Percentiles rank a stretch among this genome's conserved stretches.
These are phyloP conservation scores for Fusarium nematophilum DNA, from an alignment of 2,329 filamentous ascomycete species.

Conservation along the genomic window DNA sequence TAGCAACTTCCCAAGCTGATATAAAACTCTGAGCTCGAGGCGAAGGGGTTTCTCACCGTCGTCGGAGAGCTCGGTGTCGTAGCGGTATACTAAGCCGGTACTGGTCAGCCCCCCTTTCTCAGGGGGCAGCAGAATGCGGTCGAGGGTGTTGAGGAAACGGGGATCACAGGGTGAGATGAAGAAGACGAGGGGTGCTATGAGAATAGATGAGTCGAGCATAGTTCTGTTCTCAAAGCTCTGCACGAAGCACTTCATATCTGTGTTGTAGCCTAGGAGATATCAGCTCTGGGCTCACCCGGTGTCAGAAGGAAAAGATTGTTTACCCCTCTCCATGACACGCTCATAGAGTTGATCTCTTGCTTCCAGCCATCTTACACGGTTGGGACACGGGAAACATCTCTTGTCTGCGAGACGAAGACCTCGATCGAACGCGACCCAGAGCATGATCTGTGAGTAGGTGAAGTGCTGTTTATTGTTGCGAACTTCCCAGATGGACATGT, in stretches of 20 bases:
- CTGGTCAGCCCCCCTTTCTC: slow-evolving; percentile 82
- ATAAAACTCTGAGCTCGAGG: not conserved
- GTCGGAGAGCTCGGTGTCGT: slow-evolving; percentile 74
- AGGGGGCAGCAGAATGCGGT: slow-evolving; percentile 76
- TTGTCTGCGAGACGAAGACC: slow-evolving; percentile 80
- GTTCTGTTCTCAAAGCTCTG: slow-evolving; percentile 81
- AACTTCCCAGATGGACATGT: slow-evolving; percentile 89
- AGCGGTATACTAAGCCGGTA: slow-evolving; percentile 80
- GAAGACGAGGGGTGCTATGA: slow-evolving; percentile 83
- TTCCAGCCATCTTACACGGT: slow-evolving; percentile 72
- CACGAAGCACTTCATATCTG: slow-evolving; percentile 74
- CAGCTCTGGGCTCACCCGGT: not conserved
- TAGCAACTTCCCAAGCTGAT: slow-evolving; percentile 7
- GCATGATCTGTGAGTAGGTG: slow-evolving; percentile 84
- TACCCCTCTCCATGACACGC: slow-evolving; percentile 78
- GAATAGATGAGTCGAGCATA: slow-evolving; percentile 77
- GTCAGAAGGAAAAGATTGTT: not conserved
- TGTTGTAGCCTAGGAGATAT: slow-evolving; percentile 69
- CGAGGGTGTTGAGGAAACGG: slow-evolving; percentile 77
- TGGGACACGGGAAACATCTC: slow-evolving; percentile 79
- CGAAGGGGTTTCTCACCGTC: slow-evolving; percentile 65
- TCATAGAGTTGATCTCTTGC: slow-evolving; percentile 77
- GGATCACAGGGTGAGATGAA: slow-evolving; percentile 84
- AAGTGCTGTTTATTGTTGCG: slow-evolving; percentile 81
- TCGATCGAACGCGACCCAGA: slow-evolving; percentile 85